phyloP scores from a whole-genome alignment of 2,329 filamentous ascomycete genomes.

The Penicillium sclerotiorum region DNA sequence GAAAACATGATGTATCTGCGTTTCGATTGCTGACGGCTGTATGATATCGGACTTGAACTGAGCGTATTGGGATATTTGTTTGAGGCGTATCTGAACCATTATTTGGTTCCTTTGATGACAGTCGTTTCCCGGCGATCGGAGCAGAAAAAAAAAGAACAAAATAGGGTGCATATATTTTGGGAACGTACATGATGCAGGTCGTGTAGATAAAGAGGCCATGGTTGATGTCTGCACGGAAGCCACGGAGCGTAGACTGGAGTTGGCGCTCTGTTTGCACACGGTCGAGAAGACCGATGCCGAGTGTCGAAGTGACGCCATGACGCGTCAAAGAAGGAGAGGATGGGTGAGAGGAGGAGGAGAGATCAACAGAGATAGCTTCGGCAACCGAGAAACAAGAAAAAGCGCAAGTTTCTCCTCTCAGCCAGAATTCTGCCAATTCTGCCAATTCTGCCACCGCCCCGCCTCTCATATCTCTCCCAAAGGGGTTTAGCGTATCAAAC shows the following conservation, averaged over 20 bases:
- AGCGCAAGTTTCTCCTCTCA: slow-evolving; percentile 29
- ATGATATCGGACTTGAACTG: neutral
- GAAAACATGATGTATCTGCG: neutral
- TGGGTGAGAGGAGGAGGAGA: slow-evolving; percentile 3
- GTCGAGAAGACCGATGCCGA: slow-evolving; percentile 35
- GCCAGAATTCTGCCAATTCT: no score
- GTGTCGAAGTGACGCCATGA: slow-evolving; percentile 36
- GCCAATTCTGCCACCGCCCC: slow-evolving; percentile 28
- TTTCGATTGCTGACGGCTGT: neutral
- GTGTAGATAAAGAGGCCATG: slow-evolving; percentile 31
- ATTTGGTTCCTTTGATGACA: no score
- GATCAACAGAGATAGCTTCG: slow-evolving; percentile 1
- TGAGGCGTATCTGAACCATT: neutral
- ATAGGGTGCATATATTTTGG: neutral
- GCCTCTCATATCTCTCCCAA: slow-evolving; percentile 12
- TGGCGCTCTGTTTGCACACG: slow-evolving; percentile 37
- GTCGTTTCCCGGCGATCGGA: neutral
- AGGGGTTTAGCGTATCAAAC: slow-evolving; percentile 34
- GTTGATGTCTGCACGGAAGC: slow-evolving; percentile 34
- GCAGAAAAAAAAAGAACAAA: no score
- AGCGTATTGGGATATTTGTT: neutral
- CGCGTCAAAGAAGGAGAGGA: slow-evolving; percentile 11
- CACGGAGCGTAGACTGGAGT: slow-evolving; percentile 33
- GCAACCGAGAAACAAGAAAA: slow-evolving; percentile 5
- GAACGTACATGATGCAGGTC: slow-evolving; percentile 35